Conservation (phyloP, 2,329 filamentous ascomycete genomes). For the Neonectria hederae region DNA sequence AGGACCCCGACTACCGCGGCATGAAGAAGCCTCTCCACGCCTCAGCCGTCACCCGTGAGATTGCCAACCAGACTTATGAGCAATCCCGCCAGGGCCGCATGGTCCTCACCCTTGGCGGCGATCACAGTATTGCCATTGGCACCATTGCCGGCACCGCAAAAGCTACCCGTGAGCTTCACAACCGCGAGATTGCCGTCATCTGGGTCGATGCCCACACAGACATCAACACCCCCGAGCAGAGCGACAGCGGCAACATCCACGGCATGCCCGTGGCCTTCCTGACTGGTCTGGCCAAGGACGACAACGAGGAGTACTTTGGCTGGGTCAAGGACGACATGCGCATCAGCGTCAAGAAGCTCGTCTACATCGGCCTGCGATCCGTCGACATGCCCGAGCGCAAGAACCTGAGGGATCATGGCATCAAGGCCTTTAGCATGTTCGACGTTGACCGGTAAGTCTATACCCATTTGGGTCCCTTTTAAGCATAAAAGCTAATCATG, state of each 20-base stretch:
- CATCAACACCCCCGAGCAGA: constrained; percentile 95
- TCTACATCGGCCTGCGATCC: constrained; percentile 95
- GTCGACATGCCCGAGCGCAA: constrained; percentile 95
- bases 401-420: constrained; percentile 85
- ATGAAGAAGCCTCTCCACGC: constrained; percentile 96
- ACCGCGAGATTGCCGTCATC: constrained; percentile 88
- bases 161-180: constrained; percentile 84
- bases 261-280: constrained; percentile 97
- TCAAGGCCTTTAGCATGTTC: constrained; percentile 98
- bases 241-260: constrained; percentile 91
- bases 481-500: constrained; percentile 14
- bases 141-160: constrained; percentile 88
- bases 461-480: background rate
- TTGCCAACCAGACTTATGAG: constrained; percentile 86
- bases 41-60: constrained; percentile 81
- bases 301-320: constrained; percentile 83
- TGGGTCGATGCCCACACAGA: constrained; percentile 99
- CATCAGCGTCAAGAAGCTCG: constrained; percentile 81
- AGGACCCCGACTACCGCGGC: constrained; percentile 82
- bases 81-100: constrained; percentile 86
- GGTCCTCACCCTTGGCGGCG: constrained; percentile 92
- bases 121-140: constrained; percentile 96
- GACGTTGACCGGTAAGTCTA: constrained; percentile 83
- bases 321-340: constrained; percentile 82
- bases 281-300: constrained; percentile 82